Evolutionary conservation across 2,329 filamentous ascomycete genomes (phyloP).

Genomic region (Aspergillus sp.): DNA sequence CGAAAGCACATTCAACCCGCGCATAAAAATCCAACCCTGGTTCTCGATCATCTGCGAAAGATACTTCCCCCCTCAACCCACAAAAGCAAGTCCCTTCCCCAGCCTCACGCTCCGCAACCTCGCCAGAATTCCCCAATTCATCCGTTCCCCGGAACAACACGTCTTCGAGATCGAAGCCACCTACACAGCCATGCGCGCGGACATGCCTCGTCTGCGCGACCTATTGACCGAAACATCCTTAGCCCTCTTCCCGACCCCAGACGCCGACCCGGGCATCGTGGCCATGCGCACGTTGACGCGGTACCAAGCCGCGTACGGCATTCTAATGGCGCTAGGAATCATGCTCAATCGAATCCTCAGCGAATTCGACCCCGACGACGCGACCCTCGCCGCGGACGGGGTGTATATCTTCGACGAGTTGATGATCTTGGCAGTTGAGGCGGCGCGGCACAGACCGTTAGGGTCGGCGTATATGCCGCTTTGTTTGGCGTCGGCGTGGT

Average conservation of each 20-base stretch:
- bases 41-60: conserved; percentile 15
- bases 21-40: conserved; percentile 16
- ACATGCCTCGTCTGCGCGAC: neutral
- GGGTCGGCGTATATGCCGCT: conserved; percentile 21
- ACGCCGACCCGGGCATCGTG: neutral
- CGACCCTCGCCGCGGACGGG: conserved; percentile 10
- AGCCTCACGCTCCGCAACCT: neutral
- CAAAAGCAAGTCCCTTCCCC: neutral
- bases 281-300: conserved; percentile 13
- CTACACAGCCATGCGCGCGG: conserved; percentile 16
- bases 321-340: conserved; percentile 17
- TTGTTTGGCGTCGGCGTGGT: conserved; percentile 20
- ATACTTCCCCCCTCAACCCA: neutral
- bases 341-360: conserved; percentile 20
- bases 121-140: neutral
- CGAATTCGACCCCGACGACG: conserved; percentile 15
- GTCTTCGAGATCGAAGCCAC: conserved; percentile 15
- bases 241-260: neutral
- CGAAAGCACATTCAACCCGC: conserved; percentile 21
- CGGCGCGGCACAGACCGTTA: conserved; percentile 20
- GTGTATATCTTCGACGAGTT: conserved; percentile 14
- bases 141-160: conserved; percentile 10
- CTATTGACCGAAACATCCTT: neutral
- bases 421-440: conserved; percentile 12
- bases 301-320: conserved; percentile 20